These are phyloP conservation scores for Botryosphaeria dothidea DNA, from an alignment of 2,329 filamentous ascomycete genomes.

Conservation along the genomic window DNA sequence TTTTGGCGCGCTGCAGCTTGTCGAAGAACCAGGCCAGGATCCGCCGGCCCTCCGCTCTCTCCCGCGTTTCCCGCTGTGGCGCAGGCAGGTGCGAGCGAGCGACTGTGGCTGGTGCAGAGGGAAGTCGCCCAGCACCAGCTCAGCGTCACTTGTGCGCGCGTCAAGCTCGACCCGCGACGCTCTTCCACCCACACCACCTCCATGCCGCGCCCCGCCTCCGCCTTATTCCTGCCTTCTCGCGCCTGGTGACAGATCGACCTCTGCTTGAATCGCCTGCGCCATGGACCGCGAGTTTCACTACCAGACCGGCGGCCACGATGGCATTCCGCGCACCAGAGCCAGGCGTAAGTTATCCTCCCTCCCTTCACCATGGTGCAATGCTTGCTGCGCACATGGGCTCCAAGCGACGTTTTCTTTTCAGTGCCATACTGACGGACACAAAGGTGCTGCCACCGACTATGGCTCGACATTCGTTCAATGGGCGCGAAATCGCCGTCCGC, in stretches of 20 bases:
- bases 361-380: not conserved
- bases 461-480: conserved; percentile 86
- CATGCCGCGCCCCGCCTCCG: not conserved
- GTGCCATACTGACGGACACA: not conserved
- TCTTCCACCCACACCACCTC: not conserved
- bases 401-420: not conserved
- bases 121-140: no score
- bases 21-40: not conserved
- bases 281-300: conserved; percentile 41
- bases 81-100: not conserved
- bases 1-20: conserved; percentile 13
- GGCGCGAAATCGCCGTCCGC: conserved; percentile 79
- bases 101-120: not conserved
- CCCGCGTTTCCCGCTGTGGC: not conserved
- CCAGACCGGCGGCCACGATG: conserved; percentile 21
- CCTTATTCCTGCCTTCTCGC: not conserved
- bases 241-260: not conserved
- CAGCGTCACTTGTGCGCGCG: conserved; percentile 4
- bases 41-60: not conserved
- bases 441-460: conserved; percentile 91
- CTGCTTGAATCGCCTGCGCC: not conserved
- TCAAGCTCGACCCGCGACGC: not conserved
- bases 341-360: conserved; percentile 1
- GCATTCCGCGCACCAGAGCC: conserved; percentile 20
- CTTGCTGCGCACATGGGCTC: not conserved